Percentiles rank a stretch among this genome's conserved stretches.
Conservation (phyloP, 352 stramenopile species). For the Phytophthora palmivora region DNA sequence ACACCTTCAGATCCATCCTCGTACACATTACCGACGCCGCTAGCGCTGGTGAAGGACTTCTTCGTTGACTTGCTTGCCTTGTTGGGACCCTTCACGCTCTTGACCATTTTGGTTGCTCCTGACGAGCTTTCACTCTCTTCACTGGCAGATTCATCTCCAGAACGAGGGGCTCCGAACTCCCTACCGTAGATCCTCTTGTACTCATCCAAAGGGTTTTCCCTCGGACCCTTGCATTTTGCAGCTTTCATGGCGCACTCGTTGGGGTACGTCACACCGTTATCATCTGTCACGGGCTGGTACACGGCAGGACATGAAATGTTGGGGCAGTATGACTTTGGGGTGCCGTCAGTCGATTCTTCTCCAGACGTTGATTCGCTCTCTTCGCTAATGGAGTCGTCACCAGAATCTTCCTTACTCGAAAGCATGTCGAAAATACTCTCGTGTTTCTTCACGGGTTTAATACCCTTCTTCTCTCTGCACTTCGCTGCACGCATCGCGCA, state of each 20-base stretch:
- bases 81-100: conserved; percentile 11
- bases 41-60: conserved; percentile 1
- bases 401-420: conserved; percentile 2
- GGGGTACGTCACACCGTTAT: conserved; percentile 41
- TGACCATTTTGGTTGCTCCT: conserved; percentile 3
- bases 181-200: too few relatives aligned
- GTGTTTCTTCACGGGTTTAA: conserved; percentile 15
- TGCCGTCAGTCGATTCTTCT: neutral
- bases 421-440: conserved; percentile 15
- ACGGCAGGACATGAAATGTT: conserved; percentile 34
- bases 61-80: conserved; percentile 20
- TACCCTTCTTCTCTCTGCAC: conserved; percentile 14
- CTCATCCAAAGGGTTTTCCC: conserved; percentile 28
- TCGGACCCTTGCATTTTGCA: conserved; percentile 39
- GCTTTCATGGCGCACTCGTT: conserved; percentile 43
- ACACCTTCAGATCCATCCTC: too few relatives aligned
- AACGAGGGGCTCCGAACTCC: conserved; percentile 17
- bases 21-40: conserved; percentile 16
- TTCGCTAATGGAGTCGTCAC: conserved; percentile 6
- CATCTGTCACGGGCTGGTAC: conserved; percentile 39
- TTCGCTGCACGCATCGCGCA: conserved; percentile 2
- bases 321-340: conserved; percentile 14
- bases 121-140: conserved; percentile 9
- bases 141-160: conserved; percentile 5
- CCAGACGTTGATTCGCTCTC: neutral